phyloP scores from a whole-genome alignment of 2,329 filamentous ascomycete species.

The Venturia carpophila region DNA sequence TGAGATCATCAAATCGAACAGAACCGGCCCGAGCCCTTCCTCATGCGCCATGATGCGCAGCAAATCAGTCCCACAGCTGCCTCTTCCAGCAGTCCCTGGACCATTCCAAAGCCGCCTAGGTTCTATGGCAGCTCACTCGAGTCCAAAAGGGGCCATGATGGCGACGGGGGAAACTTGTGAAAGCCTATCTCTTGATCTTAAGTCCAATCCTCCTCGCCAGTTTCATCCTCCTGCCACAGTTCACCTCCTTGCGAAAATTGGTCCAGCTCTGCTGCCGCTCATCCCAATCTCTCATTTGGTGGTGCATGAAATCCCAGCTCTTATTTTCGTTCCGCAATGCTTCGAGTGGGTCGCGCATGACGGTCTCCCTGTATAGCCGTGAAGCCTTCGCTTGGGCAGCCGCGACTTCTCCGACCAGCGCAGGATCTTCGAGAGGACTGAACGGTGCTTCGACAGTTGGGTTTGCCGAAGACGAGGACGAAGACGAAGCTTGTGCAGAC shows the following conservation, averaged over 20 bases:
- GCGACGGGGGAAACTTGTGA: too few species aligned
- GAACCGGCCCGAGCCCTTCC: not conserved
- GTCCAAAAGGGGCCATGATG: not conserved
- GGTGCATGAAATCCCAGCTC: slow-evolving; percentile 36
- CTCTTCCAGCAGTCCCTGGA: too few species aligned
- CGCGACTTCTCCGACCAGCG: slow-evolving; percentile 59
- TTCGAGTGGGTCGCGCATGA: slow-evolving; percentile 27
- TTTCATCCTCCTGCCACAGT: slow-evolving; percentile 6
- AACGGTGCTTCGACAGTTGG: slow-evolving; percentile 24
- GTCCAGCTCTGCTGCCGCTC: slow-evolving; percentile 31
- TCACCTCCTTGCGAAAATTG: slow-evolving; percentile 25
- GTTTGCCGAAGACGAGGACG: not conserved
- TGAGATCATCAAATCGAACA: not conserved
- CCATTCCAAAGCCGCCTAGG: too few species aligned
- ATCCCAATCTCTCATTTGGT: slow-evolving; percentile 39
- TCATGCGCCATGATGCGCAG: not conserved
- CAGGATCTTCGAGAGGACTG: slow-evolving; percentile 57
- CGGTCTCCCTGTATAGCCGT: slow-evolving; percentile 45
- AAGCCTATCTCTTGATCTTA: slow-evolving; percentile 7
- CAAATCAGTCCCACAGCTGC: too few species aligned
- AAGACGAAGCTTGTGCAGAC: not conserved
- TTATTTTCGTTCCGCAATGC: slow-evolving; percentile 28
- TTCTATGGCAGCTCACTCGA: not conserved
- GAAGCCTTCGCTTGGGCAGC: slow-evolving; percentile 51
- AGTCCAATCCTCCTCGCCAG: slow-evolving; percentile 12